phyloP scores from a whole-genome alignment of 257 asterid species.

The Eustoma russellianum region DNA sequence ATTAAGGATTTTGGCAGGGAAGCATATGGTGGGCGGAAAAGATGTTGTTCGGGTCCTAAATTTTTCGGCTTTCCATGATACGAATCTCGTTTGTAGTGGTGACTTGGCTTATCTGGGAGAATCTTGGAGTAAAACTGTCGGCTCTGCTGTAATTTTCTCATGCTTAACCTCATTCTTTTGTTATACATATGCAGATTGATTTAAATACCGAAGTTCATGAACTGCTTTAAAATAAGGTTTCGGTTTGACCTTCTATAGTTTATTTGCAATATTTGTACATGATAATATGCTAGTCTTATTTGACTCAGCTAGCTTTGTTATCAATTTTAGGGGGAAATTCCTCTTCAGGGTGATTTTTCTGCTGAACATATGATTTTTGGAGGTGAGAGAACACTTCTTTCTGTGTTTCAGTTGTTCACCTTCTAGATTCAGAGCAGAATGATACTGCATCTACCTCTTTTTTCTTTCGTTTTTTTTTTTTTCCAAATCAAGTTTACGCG shows the following conservation, averaged over 20 bases:
- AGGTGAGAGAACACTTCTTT: slow-evolving; percentile 29
- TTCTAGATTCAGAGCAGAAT: too few species aligned
- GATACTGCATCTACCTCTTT: too few species aligned
- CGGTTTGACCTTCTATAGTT: not conserved
- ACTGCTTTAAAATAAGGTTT: not conserved
- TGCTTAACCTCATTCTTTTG: not conserved
- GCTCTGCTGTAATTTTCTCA: slow-evolving; percentile 68
- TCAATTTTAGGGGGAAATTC: slow-evolving; percentile 72
- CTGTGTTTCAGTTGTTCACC: too few species aligned
- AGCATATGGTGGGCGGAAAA: slow-evolving; percentile 94
- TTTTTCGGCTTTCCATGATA: slow-evolving; percentile 88
- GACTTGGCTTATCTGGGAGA: slow-evolving; percentile 90
- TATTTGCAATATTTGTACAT: not conserved
- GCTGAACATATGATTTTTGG: slow-evolving; percentile 99
- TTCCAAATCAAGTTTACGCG: too few species aligned
- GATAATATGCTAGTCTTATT: not conserved
- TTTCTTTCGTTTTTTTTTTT: too few species aligned
- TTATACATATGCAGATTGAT: not conserved
- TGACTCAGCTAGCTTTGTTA: slow-evolving; percentile 3
- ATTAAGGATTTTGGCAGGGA: slow-evolving; percentile 90
- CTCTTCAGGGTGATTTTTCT: slow-evolving; percentile 98
- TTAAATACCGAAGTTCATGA: not conserved
- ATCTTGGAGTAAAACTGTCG: slow-evolving; percentile 81
- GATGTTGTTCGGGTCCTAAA: slow-evolving; percentile 83
- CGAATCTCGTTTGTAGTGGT: slow-evolving; percentile 76